Evolutionary conservation across 371 early-diverging fungal genomes (phyloP), one percentile per base, ranked within the genome.

Genomic region (Apophysomyces trapeziformis): DNA sequence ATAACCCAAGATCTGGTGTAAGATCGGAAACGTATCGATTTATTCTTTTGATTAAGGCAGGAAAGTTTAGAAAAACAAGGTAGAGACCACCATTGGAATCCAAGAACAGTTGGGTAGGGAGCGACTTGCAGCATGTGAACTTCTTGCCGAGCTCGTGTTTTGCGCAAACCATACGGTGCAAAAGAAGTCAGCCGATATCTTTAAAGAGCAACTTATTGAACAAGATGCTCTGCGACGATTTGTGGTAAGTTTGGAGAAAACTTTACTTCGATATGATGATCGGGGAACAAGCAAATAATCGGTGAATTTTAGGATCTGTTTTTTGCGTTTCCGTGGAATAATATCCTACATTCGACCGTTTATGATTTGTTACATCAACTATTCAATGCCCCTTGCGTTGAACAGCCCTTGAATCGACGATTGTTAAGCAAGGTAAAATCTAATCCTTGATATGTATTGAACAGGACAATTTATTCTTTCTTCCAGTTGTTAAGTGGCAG

Each of bases 241-340:
- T 63, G 18, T 70, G 60, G 70, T 70, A 70, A 57, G 57, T 26
- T 26, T 26, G 3, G 3, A 3, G 32, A 3, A 2, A 26, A 26
- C 32, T 26, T 26, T 26, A 26, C 32, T 26, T 26, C 0, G 32
- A 26, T 26, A 26, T 26, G 32, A 26, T 2, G 3, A 26, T 26
- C 32, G 32, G 2, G 0, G 32, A 26, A 13, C 26, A 21, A 35
- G 14, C 39, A 26, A 37, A 37, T 21, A 39, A n/a, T 46, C 11
- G 8, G 60, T 11, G 50, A 7, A 14, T 58, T 46, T 7, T 36
- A 72, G 72, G 68, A 72, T 16, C 18, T 68, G 11, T 72, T 72
- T 54, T 72, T 72, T 60, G 72, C 65, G 32, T 68, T 68, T 46
- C 68, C 72, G 36, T 65, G 26, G 45, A 67, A 67, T 45, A 72